Conservation (phyloP, 495 filamentous ascomycete genomes). For the Hypomontagnella monticulosa region DNA sequence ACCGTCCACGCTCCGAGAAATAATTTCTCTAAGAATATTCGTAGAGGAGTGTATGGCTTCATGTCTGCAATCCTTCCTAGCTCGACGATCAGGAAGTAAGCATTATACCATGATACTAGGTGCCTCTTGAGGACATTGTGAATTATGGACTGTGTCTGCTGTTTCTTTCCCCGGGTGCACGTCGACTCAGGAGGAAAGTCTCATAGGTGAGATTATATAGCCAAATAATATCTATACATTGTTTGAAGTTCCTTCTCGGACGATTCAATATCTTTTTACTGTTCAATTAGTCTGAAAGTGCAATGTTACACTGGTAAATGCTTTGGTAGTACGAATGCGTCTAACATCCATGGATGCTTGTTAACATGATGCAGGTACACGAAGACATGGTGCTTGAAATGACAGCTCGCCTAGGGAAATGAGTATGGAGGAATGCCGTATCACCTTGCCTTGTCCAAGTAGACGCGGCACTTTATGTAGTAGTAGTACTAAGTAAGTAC, state of each 20-base stretch:
- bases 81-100: not conserved
- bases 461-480: too few relatives aligned
- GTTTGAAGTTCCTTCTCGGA: too few relatives aligned
- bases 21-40: constrained; percentile 22
- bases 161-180: too few relatives aligned
- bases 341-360: constrained; percentile 4
- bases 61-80: not conserved
- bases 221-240: not conserved
- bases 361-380: constrained; percentile 22
- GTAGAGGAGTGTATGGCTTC: constrained; percentile 11
- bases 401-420: constrained; percentile 18
- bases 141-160: too few relatives aligned
- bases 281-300: not conserved
- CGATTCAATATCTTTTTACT: too few relatives aligned
- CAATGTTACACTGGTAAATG: constrained; percentile 14
- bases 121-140: too few relatives aligned
- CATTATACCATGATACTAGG: not conserved
- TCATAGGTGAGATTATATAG: too few relatives aligned
- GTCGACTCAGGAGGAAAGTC: too few relatives aligned
- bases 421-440: constrained; percentile 19
- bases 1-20: not conserved
- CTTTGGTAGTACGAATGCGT: not conserved
- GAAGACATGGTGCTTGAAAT: constrained; percentile 22
- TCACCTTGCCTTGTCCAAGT: too few relatives aligned
- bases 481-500: too few relatives aligned